Base-by-base conservation (phyloP, 2,329 filamentous ascomycete genomes). In the Venturia aucupariae region DNA sequence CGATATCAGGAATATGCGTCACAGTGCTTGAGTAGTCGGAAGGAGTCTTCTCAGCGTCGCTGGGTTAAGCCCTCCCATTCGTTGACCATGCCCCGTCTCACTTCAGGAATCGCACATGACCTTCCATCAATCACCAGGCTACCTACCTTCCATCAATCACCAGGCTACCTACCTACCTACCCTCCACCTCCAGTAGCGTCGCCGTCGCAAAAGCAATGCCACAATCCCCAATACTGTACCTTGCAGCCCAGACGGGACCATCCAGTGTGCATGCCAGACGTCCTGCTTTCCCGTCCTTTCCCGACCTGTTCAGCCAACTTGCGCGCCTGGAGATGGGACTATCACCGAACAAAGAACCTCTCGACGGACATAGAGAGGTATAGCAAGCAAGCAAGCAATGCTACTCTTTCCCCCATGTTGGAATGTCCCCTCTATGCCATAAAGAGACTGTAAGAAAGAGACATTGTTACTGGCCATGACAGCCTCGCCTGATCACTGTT, bases 401-500 rank as follows among this genome's bases (percentile, higher is more conserved):
- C 27, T 10, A 11, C 6, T 5, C 30, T 35, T 4, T 35, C 13
- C 4, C 51, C 4, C 51, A 35, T 57, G 48, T 55, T 55, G 27
- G 5, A 32, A n/a, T 55, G 6, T 4, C 24, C 8, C 46, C 8
- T 10, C 51, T 35, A 10, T 17, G 27, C 30, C 17, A 35, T 35
- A 35, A 57, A 35, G 30, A 24, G 27, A n/a, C 30, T n/a, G 51
- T 35, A 57, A 27, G 27, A 35, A 35, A 57, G 51, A 57, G 51
- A 57, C 30, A 35, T 57, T 57, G 51, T 57, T 22, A 57, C 51
- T 35, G 51, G 51, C 30, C 51, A 57, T 57, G 51, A 57, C 51
- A 35, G 27, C 51, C 51, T 57, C 51, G 51, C 51, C 51, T 57
- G 51, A 57, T 57, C 51, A 57, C 51, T 32, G 51, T 57, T 57